These are phyloP conservation scores for Plasmodium vinckei DNA, from an alignment of 169 alveolate genomes.

Conservation along the genomic window DNA sequence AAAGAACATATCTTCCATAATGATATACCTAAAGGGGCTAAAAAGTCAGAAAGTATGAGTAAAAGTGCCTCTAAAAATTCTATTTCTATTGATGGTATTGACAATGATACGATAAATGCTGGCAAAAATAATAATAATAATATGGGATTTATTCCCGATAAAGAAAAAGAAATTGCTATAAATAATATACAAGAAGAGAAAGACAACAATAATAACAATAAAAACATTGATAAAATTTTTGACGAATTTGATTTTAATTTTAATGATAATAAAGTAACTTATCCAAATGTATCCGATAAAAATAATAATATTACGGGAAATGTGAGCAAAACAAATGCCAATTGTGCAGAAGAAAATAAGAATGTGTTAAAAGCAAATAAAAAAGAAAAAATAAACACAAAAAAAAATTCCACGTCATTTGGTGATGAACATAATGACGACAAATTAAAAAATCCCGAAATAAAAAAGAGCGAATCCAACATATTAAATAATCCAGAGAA, in stretches of 20 bases:
- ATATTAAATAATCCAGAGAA: background rate
- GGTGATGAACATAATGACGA: background rate
- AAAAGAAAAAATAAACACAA: background rate
- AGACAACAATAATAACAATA: constrained; percentile 4
- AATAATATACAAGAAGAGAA: background rate
- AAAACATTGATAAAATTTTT: constrained; percentile 39
- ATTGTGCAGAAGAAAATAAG: background rate
- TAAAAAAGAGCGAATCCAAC: background rate
- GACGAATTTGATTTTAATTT: constrained; percentile 44
- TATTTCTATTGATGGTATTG: too few species aligned
- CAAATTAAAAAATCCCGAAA: background rate
- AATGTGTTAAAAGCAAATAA: background rate
- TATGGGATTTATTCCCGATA: background rate
- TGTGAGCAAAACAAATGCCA: background rate
- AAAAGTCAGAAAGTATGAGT: too few species aligned
- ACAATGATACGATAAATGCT: too few species aligned
- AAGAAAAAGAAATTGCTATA: constrained; percentile 1
- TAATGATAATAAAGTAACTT: background rate
- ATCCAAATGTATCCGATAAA: background rate
- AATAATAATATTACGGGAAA: background rate
- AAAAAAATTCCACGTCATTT: too few species aligned
- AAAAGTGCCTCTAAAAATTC: too few species aligned
- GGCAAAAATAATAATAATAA: too few species aligned
- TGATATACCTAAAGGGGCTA: too few species aligned
- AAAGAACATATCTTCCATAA: too few species aligned